phyloP scores from a whole-genome alignment of 495 filamentous ascomycete species.

The Podospora didyma region DNA sequence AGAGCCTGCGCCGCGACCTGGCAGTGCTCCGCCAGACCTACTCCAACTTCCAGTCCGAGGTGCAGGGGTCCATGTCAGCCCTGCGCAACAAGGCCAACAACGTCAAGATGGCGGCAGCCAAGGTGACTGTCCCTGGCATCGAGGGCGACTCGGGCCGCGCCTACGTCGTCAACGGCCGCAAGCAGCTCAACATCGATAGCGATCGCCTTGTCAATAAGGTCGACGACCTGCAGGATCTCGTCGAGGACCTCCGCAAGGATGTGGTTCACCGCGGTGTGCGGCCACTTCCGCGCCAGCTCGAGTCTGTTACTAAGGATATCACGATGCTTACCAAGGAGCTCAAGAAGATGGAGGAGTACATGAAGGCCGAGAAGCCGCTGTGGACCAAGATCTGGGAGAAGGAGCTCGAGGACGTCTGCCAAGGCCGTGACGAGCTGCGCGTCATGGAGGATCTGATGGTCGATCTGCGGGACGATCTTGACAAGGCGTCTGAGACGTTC shows the following conservation, averaged over 20 bases:
- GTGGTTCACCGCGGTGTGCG: slow-evolving; percentile 91
- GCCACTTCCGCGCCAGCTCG: slow-evolving; percentile 86
- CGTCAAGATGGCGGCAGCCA: slow-evolving; percentile 71
- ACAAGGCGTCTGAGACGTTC: slow-evolving; percentile 90
- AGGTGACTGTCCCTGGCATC: slow-evolving; percentile 58
- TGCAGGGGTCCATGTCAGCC: slow-evolving; percentile 78
- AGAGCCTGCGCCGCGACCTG: slow-evolving; percentile 81
- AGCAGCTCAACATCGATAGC: slow-evolving; percentile 74
- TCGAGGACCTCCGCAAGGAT: slow-evolving; percentile 96
- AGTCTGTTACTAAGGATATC: slow-evolving; percentile 82
- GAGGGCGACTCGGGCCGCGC: slow-evolving; percentile 70
- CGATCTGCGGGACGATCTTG: slow-evolving; percentile 90
- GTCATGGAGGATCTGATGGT: slow-evolving; percentile 91
- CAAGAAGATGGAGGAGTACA: slow-evolving; percentile 91
- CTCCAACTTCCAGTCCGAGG: slow-evolving; percentile 80
- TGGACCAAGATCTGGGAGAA: slow-evolving; percentile 99
- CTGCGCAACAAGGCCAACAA: slow-evolving; percentile 74
- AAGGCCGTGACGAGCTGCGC: slow-evolving; percentile 87
- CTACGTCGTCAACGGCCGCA: slow-evolving; percentile 83
- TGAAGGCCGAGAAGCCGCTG: slow-evolving; percentile 85
- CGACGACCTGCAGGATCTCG: slow-evolving; percentile 91
- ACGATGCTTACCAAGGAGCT: slow-evolving; percentile 75
- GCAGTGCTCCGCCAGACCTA: slow-evolving; percentile 93
- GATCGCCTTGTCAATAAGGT: slow-evolving; percentile 86
- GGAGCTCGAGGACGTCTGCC: slow-evolving; percentile 89